Percentiles rank a stretch among this genome's conserved stretches.
Evolutionary conservation across 1,284 basidiomycete species (phyloP).

Genomic region (Fistulina hepatica): DNA sequence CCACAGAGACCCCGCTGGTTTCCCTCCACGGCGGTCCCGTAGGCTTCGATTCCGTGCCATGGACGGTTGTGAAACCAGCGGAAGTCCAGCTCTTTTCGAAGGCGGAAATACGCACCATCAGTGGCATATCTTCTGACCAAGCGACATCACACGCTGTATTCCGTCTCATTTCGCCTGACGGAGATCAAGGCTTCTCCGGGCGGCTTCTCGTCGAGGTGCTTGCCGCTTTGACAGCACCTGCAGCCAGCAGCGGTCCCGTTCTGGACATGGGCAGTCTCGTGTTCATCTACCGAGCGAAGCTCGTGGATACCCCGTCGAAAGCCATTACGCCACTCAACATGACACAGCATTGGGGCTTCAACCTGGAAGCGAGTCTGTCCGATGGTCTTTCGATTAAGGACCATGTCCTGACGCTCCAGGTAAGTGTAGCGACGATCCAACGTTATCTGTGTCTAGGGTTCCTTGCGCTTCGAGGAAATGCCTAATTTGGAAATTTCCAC

Average conservation of each 20-base stretch:
- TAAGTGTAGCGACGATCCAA: too few species aligned
- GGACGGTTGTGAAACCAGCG: conserved; percentile 37
- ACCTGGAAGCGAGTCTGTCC: conserved; percentile 55
- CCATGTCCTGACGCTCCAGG: conserved; percentile 51
- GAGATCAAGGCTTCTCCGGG: conserved; percentile 60
- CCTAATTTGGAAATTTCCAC: conserved; percentile 7
- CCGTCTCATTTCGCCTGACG: conserved; percentile 45
- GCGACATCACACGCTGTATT: conserved; percentile 45
- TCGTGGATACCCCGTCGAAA: conserved; percentile 30
- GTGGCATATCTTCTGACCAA: conserved; percentile 26
- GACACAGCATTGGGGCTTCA: conserved; percentile 75
- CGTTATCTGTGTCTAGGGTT: too few species aligned
- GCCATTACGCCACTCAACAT: conserved; percentile 60
- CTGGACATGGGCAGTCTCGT: conserved; percentile 49
- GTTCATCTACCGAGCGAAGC: conserved; percentile 55
- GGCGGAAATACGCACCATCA: conserved; percentile 33
- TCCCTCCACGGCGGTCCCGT: conserved; percentile 61
- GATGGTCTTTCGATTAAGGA: conserved; percentile 37
- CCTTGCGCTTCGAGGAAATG: background rate
- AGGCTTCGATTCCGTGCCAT: conserved; percentile 49
- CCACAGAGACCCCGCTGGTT: conserved; percentile 44
- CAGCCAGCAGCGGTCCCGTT: conserved; percentile 22
- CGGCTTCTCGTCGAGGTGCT: conserved; percentile 48
- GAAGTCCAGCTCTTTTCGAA: conserved; percentile 49
- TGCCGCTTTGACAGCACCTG: conserved; percentile 41